Evolutionary conservation across 73 alveolate species (phyloP).

Genomic region (Blepharisma japonicum): DNA sequence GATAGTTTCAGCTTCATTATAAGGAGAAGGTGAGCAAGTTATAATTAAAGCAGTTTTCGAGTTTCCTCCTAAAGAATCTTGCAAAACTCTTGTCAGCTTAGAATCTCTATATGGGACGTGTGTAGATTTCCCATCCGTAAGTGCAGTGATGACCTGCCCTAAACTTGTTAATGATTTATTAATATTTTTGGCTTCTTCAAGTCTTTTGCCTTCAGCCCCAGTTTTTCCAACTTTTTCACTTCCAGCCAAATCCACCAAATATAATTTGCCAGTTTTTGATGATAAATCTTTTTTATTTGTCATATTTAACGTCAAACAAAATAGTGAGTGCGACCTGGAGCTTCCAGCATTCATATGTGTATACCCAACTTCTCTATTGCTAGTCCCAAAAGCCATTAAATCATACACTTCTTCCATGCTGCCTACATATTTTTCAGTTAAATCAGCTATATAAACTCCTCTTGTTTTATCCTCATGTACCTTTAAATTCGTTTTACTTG

Average conservation of each 20-base stretch:
- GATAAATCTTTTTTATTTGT: conserved; percentile 72
- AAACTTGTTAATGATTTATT: conserved; percentile 54
- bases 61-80: conserved; percentile 98
- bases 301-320: conserved; percentile 67
- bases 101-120: conserved; percentile 86
- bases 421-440: conserved; percentile 68
- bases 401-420: conserved; percentile 58
- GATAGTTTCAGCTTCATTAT: conserved; percentile 96
- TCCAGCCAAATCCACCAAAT: conserved; percentile 91
- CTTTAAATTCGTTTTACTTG: conserved; percentile 55
- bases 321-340: conserved; percentile 79
- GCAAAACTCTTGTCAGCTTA: conserved; percentile 82
- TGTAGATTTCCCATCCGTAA: conserved; percentile 58
- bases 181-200: conserved; percentile 65
- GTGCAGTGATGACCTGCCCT: conserved; percentile 52
- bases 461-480: conserved; percentile 74
- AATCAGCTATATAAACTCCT: conserved; percentile 79
- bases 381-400: conserved; percentile 60
- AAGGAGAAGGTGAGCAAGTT: conserved; percentile 95
- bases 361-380: conserved; percentile 55
- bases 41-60: conserved; percentile 98
- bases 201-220: conserved; percentile 67
- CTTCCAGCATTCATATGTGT: conserved; percentile 79
- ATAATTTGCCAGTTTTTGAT: conserved; percentile 68
- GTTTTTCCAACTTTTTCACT: conserved; percentile 87